Evolutionary conservation across 768 basidiomycete species (phyloP), one percentile per base, ranked within the genome.

Genomic region (Hebeloma cylindrosporum): DNA sequence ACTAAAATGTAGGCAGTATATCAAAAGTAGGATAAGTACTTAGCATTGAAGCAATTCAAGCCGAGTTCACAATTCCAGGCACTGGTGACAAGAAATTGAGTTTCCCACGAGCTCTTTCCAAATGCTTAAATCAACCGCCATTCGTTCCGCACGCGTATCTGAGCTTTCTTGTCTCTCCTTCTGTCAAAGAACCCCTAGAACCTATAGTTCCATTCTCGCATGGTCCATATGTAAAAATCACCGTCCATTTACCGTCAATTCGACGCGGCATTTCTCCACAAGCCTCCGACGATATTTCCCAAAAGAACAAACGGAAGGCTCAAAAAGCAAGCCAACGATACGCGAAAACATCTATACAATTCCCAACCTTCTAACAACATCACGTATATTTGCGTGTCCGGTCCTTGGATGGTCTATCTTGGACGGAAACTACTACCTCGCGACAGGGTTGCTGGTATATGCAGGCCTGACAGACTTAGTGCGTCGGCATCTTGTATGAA

Each of bases 391-490:
- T 11, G 81, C 95, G 0, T 96, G 93, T 60, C 96, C 96, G 7
- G 71, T 87, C 9, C 78, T 99, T n/a, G 95, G 90, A 4, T 96
- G 88, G 80, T 81, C 85, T 21, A 88, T 98, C 44, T 57, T 97
- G 27, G 68, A 92, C 27, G 85, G 84, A 45, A 76, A 96, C 58
- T 93, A 88, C 58, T 64, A 75, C 31, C 70, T 85, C 38, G 94
- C 96, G 11, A 91, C 93, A 0, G 78, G 81, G 3, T 63, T 99
- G 17, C 77, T 99, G 10, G 80, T 87, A 6, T 94, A 92, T 57
- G 93, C 94, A 1, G 93, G 94, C n/a, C 67, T 93, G 43, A 91
- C 91, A 4, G 96, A 98, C 65, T 67, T 85, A 74, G 94, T 97
- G 57, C 61, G 87, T 68, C 27, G n/a, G n/a, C n/a, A n/a, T n/a